phyloP scores from a whole-genome alignment of 768 basidiomycete species.

The Russula virescens region DNA sequence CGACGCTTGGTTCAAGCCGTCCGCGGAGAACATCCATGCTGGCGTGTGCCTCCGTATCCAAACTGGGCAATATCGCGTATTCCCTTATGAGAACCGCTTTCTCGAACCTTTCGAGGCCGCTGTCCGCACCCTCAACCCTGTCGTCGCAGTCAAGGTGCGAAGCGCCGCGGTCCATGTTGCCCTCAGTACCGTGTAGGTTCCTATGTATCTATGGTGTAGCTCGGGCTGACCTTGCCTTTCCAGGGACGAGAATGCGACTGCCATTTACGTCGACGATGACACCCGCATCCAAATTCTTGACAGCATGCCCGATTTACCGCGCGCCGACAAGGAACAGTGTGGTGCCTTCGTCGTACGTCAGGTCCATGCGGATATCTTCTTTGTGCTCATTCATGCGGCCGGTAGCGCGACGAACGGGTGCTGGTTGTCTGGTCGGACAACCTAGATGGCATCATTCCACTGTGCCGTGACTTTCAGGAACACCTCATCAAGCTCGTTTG shows the following conservation, averaged over 20 bases:
- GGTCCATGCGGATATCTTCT: not conserved
- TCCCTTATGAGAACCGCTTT: slow-evolving; percentile 80
- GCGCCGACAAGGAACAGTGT: slow-evolving; percentile 87
- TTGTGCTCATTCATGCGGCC: slow-evolving; percentile 1
- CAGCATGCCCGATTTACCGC: slow-evolving; percentile 56
- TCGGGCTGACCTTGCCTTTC: not conserved
- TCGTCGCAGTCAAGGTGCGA: slow-evolving; percentile 77
- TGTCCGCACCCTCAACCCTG: slow-evolving; percentile 67
- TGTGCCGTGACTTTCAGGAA: slow-evolving; percentile 67
- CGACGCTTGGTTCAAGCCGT: slow-evolving; percentile 82
- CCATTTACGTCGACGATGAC: slow-evolving; percentile 67
- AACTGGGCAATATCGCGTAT: slow-evolving; percentile 66
- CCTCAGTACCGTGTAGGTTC: slow-evolving; percentile 57
- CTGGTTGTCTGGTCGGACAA: slow-evolving; percentile 83
- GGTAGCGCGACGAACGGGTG: slow-evolving; percentile 74
- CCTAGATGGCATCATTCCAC: slow-evolving; percentile 70
- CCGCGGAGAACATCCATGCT: slow-evolving; percentile 73
- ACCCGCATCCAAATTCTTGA: slow-evolving; percentile 86
- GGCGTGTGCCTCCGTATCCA: slow-evolving; percentile 73
- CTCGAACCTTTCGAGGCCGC: slow-evolving; percentile 81
- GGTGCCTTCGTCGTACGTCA: slow-evolving; percentile 74
- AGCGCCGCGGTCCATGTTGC: slow-evolving; percentile 79
- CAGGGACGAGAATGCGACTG: slow-evolving; percentile 53
- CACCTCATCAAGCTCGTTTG: slow-evolving; percentile 80
- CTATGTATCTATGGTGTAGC: not conserved